Evolutionary conservation across 192 early-diverging fungal genomes (phyloP).

Genomic region (Coemansia sp.): DNA sequence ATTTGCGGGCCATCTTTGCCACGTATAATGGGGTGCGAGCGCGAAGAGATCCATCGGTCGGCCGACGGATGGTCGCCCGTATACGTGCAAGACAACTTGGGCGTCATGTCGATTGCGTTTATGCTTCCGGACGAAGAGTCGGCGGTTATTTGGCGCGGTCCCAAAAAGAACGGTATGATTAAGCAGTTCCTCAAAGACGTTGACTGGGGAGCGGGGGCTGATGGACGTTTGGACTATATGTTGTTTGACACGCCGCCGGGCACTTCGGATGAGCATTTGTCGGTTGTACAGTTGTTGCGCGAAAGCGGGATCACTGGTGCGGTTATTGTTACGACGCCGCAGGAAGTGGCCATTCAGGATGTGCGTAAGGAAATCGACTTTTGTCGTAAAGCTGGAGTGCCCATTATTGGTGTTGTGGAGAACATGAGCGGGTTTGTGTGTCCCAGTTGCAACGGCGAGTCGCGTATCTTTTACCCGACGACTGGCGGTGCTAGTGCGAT

Average conservation of each 20-base stretch:
- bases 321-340: slow-evolving; percentile 92
- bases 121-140: slow-evolving; percentile 84
- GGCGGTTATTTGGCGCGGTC: slow-evolving; percentile 94
- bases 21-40: slow-evolving; percentile 83
- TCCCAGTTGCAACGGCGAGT: slow-evolving; percentile 77
- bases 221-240: slow-evolving; percentile 74
- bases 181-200: slow-evolving; percentile 97
- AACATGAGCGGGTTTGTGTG: slow-evolving; percentile 99
- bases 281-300: slow-evolving; percentile 76
- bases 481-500: slow-evolving; percentile 72
- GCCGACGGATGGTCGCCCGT: slow-evolving; percentile 80
- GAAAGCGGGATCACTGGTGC: slow-evolving; percentile 82
- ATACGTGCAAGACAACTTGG: slow-evolving; percentile 75
- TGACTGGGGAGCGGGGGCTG: slow-evolving; percentile 68
- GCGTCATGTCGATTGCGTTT: slow-evolving; percentile 92
- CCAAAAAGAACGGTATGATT: slow-evolving; percentile 89
- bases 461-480: slow-evolving; percentile 73
- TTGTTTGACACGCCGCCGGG: slow-evolving; percentile 97
- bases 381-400: slow-evolving; percentile 75
- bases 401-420: slow-evolving; percentile 91
- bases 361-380: slow-evolving; percentile 97
- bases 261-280: slow-evolving; percentile 95
- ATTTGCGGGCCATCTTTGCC: slow-evolving; percentile 96
- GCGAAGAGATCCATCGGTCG: slow-evolving; percentile 80
- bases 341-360: slow-evolving; percentile 83